These are phyloP conservation scores for Paraconiothyrium sp. DNA, from an alignment of 2,329 filamentous ascomycete species.

Conservation along the genomic window DNA sequence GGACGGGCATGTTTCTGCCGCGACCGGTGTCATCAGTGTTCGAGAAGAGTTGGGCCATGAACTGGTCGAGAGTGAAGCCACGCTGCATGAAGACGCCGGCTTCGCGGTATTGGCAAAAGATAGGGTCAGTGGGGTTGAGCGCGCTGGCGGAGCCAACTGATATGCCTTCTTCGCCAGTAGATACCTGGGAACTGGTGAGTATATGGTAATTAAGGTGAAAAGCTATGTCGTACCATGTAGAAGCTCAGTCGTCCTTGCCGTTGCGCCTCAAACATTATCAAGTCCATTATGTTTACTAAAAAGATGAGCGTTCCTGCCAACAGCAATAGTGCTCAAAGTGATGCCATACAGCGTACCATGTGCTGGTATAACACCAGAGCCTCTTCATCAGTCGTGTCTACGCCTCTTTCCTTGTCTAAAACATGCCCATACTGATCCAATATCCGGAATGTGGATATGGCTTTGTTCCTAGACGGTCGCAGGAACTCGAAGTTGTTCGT, in stretches of 20 bases:
- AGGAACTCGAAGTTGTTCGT: conserved; percentile 82
- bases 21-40: conserved; percentile 81
- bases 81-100: conserved; percentile 90
- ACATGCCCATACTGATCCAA: conserved; percentile 88
- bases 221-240: conserved; percentile 78
- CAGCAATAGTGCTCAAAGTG: background rate
- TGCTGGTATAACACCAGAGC: conserved; percentile 69
- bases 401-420: conserved; percentile 76
- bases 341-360: conserved; percentile 65
- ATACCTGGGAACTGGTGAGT: conserved; percentile 59
- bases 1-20: conserved; percentile 96
- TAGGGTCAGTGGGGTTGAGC: conserved; percentile 82
- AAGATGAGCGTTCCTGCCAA: background rate
- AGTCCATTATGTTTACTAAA: conserved; percentile 83
- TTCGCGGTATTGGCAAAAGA: conserved; percentile 95
- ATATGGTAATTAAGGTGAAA: background rate
- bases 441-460: conserved; percentile 90
- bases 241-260: conserved; percentile 93
- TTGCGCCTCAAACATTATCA: conserved; percentile 98
- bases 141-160: conserved; percentile 89
- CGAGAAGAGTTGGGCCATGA: conserved; percentile 95
- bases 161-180: conserved; percentile 92
- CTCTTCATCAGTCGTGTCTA: conserved; percentile 71
- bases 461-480: conserved; percentile 73
- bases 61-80: conserved; percentile 85